Percentiles rank a stretch among this genome's conserved stretches.
phyloP scores from a whole-genome alignment of 2,329 filamentous ascomycete genomes.

The Didymosphaeria variabile region DNA sequence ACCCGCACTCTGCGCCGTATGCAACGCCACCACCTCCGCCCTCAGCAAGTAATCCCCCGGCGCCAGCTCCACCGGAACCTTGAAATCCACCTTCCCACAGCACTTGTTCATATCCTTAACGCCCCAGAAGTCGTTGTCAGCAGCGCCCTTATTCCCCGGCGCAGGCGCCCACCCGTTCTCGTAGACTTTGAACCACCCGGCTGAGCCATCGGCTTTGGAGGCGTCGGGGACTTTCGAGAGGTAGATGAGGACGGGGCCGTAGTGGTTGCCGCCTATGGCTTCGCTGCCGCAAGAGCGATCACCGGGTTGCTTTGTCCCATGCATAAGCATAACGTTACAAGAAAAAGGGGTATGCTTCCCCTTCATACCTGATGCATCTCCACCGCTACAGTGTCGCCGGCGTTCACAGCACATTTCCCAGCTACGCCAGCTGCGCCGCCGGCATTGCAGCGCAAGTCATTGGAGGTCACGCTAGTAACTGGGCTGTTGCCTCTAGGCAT shows the following conservation, averaged over 20 bases:
- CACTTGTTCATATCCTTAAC: conserved; percentile 39
- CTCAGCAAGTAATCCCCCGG: conserved; percentile 37
- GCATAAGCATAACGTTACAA: conserved; percentile 39
- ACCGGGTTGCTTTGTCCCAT: conserved; percentile 30
- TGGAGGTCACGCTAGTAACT: conserved; percentile 61
- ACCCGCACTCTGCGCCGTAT: conserved; percentile 48
- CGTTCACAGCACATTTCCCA: conserved; percentile 32
- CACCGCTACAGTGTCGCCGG: conserved; percentile 35
- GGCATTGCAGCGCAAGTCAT: conserved; percentile 59
- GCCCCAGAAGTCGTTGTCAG: conserved; percentile 34
- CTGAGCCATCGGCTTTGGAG: conserved; percentile 30
- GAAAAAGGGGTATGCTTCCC: neutral
- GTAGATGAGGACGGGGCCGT: conserved; percentile 64
- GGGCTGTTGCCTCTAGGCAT: conserved; percentile 42
- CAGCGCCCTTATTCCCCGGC: conserved; percentile 34
- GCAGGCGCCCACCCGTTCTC: conserved; percentile 44
- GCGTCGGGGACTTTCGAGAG: conserved; percentile 63
- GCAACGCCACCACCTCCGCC: conserved; percentile 52
- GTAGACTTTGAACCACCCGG: conserved; percentile 48
- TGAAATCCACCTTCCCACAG: conserved; percentile 35
- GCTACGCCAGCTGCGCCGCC: conserved; percentile 27
- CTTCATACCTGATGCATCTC: conserved; percentile 38
- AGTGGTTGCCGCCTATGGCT: conserved; percentile 64
- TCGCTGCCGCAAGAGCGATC: conserved; percentile 51
- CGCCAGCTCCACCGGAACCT: conserved; percentile 28